Evolutionary conservation across 306 rosid genomes (phyloP), one percentile per base, ranked within the genome.

Genomic region (Arachis hypogaea): DNA sequence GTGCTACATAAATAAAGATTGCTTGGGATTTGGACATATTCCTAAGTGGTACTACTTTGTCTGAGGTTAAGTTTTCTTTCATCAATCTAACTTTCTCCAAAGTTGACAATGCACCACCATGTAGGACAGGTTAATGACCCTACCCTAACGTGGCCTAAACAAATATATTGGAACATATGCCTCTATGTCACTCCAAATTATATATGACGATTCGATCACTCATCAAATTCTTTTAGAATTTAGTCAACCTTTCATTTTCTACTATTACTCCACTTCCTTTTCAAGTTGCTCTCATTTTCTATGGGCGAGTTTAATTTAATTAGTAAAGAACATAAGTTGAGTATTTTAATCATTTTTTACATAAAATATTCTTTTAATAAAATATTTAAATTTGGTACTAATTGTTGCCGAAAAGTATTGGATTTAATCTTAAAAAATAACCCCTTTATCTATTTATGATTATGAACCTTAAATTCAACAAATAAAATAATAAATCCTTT

Each of bases 61-160:
- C 44, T 33, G 59, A 67, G 46, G 72, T 11, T 30, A 33, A 49
- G 58, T 7, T 30, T 67, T 67, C 46, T 67, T 42, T 12, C 42
- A 14, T 41, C 51, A 11, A 16, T 33, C 52, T 63, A 3, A 16
- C 36, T 63, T 63, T 63, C 68, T 9, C 22, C n/a, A 40, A 30
- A 49, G 47, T 50, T 50, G 72, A 67, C 72, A 50, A 49, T 33
- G 72, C 59, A 67, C 11, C 72, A 67, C 57, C 6, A 28, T 28
- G 71, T 46, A 45, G 71, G 71, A 6, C 10, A 66, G 11, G 57
- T 33, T 9, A 16, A 45, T 5, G 59, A 12, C 46, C 8, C 72
- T 49, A 11, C 18, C 51, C 51, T 47, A 63, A 63, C 3, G n/a
- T 16, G 36, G 51, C 68, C 52, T 63, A 14, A 14, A 3, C 56